Evolutionary conservation across 139 green algal genomes (phyloP).

Genomic region (Tetradesmus lagerheimii): DNA sequence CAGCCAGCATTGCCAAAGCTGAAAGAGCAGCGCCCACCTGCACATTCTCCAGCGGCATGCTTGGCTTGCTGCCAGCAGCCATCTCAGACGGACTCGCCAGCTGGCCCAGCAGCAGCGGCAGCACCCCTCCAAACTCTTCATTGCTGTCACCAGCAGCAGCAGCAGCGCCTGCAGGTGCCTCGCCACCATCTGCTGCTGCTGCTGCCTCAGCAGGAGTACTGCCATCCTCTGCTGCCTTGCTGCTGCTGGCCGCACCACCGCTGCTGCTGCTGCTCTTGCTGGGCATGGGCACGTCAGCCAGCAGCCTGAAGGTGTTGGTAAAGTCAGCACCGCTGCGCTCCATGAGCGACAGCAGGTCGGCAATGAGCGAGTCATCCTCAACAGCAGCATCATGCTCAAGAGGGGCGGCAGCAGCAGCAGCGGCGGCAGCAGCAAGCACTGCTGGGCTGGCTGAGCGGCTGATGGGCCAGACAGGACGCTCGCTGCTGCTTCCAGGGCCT

Average conservation of each 20-base stretch:
- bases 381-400: not conserved
- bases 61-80: slow-evolving; percentile 19
- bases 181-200: not conserved
- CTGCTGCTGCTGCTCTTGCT: slow-evolving; percentile 15
- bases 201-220: not conserved
- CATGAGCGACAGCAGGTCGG: slow-evolving; percentile 65
- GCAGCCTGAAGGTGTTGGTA: slow-evolving; percentile 61
- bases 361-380: slow-evolving; percentile 53
- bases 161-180: not conserved
- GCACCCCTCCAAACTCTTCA: slow-evolving; percentile 27
- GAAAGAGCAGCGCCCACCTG: not conserved
- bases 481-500: slow-evolving; percentile 14
- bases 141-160: not conserved
- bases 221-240: not conserved
- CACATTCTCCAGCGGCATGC: slow-evolving; percentile 43
- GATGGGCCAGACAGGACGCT: slow-evolving; percentile 10
- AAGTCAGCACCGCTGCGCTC: slow-evolving; percentile 65
- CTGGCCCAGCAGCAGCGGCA: slow-evolving; percentile 25
- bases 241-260: not conserved
- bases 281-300: slow-evolving; percentile 47
- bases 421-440: slow-evolving; percentile 28
- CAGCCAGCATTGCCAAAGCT: no score
- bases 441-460: slow-evolving; percentile 29
- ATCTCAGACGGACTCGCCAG: slow-evolving; percentile 44
- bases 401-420: not conserved